Percentiles rank a stretch among this genome's conserved stretches.
These are phyloP conservation scores for Malassezia slooffiae DNA, from an alignment of 1,284 basidiomycete genomes.

Conservation along the genomic window DNA sequence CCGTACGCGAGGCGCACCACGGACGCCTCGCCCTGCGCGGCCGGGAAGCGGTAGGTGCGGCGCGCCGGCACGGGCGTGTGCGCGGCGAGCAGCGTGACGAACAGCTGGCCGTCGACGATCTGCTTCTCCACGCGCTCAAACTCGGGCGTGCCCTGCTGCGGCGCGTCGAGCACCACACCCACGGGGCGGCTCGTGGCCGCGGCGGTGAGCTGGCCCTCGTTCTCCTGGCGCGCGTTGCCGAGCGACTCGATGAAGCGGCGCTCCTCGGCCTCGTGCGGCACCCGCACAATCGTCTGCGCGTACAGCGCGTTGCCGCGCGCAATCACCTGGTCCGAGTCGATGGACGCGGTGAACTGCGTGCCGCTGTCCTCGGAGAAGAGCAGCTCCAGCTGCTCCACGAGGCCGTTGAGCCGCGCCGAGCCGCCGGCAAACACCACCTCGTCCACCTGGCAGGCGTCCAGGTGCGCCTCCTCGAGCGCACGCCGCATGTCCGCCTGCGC, in stretches of 20 bases:
- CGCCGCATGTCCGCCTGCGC: constrained; percentile 58
- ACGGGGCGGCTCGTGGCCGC: constrained; percentile 52
- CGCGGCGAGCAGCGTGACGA: constrained; percentile 45
- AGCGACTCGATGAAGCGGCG: constrained; percentile 23
- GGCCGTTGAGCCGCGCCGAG: constrained; percentile 70
- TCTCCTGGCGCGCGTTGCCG: constrained; percentile 44
- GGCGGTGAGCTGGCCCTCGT: constrained; percentile 39
- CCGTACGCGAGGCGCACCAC: constrained; percentile 81
- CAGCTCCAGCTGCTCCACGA: constrained; percentile 62
- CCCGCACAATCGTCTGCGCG: constrained; percentile 51
- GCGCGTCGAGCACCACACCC: constrained; percentile 67
- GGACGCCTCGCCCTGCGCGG: constrained; percentile 46
- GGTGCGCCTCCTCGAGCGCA: constrained; percentile 56
- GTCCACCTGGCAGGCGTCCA: constrained; percentile 72
- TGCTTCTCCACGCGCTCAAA: constrained; percentile 46
- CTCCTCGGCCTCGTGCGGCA: constrained; percentile 26
- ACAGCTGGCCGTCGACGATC: constrained; percentile 49
- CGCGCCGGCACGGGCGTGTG: constrained; percentile 61
- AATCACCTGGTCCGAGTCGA: constrained; percentile 79
- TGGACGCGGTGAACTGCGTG: constrained; percentile 52
- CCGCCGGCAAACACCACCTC: constrained; percentile 77
- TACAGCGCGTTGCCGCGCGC: constrained; percentile 80
- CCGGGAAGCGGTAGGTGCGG: constrained; percentile 56
- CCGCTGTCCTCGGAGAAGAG: constrained; percentile 59
- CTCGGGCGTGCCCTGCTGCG: constrained; percentile 37